These are phyloP conservation scores for Chrysosporium queenslandicum DNA, from an alignment of 2,329 filamentous ascomycete species.

Conservation along the genomic window DNA sequence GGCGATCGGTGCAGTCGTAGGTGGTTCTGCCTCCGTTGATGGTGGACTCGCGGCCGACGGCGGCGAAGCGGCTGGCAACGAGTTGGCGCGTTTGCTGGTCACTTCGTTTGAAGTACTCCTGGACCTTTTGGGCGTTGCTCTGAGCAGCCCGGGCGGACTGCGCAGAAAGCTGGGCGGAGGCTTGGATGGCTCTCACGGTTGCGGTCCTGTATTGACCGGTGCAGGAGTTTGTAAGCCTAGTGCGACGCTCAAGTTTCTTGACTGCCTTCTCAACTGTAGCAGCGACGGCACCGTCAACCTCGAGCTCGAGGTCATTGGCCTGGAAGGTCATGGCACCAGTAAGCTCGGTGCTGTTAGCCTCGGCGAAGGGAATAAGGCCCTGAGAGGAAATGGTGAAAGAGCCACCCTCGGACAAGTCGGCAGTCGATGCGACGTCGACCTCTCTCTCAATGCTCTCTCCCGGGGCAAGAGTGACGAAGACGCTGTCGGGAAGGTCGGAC, in stretches of 20 bases:
- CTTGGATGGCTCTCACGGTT: not conserved
- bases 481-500: conserved; percentile 1
- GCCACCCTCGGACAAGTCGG: conserved; percentile 12
- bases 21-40: conserved; percentile 40
- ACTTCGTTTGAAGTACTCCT: conserved; percentile 56
- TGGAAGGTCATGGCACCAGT: conserved; percentile 47
- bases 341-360: conserved; percentile 39
- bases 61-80: conserved; percentile 45
- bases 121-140: conserved; percentile 19
- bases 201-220: conserved; percentile 30
- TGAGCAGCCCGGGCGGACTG: conserved; percentile 42
- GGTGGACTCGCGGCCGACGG: conserved; percentile 48
- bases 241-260: conserved; percentile 8
- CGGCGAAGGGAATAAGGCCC: conserved; percentile 10
- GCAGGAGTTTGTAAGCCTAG: conserved; percentile 42
- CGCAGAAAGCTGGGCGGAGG: conserved; percentile 27
- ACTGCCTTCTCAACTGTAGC: conserved; percentile 35
- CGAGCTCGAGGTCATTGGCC: conserved; percentile 50
- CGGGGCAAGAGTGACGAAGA: conserved; percentile 9
- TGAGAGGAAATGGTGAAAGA: conserved; percentile 8
- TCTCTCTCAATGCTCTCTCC: conserved; percentile 9
- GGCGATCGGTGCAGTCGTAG: conserved; percentile 53
- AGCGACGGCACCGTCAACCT: conserved; percentile 49
- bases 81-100: conserved; percentile 36
- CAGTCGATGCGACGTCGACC: conserved; percentile 15